A percentile compares a stretch with the other conserved stretches of the same genome.
Evolutionary conservation across 305 asterid genomes (phyloP).

Genomic region (Fraxinus velutina): DNA sequence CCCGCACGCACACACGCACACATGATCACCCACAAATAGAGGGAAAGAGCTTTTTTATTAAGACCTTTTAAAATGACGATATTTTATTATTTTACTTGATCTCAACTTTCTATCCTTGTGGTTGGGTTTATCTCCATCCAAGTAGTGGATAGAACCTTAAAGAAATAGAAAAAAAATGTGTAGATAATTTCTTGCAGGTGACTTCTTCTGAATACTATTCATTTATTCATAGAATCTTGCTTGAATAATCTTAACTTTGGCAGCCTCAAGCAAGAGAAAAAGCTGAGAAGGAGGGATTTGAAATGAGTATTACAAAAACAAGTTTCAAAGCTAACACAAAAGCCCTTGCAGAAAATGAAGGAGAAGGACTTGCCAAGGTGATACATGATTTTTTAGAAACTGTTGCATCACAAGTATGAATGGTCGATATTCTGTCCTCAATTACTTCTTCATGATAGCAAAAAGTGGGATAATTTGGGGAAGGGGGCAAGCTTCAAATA

Average conservation of each 20-base stretch:
- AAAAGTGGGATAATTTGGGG: constrained; percentile 13
- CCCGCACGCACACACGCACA: background rate
- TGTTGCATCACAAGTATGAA: constrained; percentile 7
- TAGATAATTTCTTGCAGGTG: constrained; percentile 17
- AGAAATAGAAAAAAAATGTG: constrained; percentile 8
- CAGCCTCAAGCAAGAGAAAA: constrained; percentile 96
- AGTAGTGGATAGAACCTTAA: background rate
- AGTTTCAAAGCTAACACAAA: constrained; percentile 92
- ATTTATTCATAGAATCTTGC: constrained; percentile 15
- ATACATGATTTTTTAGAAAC: constrained; percentile 17
- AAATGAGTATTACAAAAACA: constrained; percentile 72
- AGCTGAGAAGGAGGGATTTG: constrained; percentile 83
- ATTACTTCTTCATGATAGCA: background rate
- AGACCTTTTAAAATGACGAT: background rate
- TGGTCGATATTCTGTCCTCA: background rate
- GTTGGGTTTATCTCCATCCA: background rate
- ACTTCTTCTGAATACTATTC: constrained; percentile 18
- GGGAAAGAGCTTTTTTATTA: background rate
- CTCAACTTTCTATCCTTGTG: background rate
- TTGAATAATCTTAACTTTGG: constrained; percentile 26
- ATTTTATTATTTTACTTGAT: background rate
- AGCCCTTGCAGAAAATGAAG: constrained; percentile 94
- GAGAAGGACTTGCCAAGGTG: constrained; percentile 91
- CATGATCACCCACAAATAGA: background rate
- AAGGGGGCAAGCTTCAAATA: constrained; percentile 2